These are phyloP conservation scores for Rhizopogon salebrosus DNA, from an alignment of 768 basidiomycete genomes.

Conservation along the genomic window DNA sequence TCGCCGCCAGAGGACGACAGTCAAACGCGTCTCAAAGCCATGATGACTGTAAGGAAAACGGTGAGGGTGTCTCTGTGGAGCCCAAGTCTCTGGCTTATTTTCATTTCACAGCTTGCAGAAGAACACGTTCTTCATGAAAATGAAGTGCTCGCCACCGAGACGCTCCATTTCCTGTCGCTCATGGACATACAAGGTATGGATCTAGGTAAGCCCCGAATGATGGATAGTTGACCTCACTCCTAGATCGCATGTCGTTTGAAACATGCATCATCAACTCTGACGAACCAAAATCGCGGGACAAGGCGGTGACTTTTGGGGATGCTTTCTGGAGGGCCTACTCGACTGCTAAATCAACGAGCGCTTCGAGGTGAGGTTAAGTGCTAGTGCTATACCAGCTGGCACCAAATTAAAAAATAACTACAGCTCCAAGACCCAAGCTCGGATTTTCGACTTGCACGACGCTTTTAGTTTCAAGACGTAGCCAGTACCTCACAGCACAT, in stretches of 20 bases:
- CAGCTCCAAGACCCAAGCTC: background rate
- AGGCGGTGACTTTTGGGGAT: too few species aligned
- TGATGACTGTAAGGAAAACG: background rate
- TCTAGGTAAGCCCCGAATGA: background rate
- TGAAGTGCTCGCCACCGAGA: background rate
- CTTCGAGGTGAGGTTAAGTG: constrained; percentile 1
- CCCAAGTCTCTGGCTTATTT: background rate
- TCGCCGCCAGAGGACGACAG: background rate
- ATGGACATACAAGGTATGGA: background rate
- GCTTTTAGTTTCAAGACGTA: background rate
- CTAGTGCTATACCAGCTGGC: background rate
- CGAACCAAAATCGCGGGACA: too few species aligned
- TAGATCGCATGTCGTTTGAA: background rate
- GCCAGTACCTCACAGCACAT: too few species aligned
- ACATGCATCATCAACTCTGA: too few species aligned
- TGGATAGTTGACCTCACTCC: background rate
- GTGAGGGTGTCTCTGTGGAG: background rate
- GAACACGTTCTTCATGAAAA: background rate
- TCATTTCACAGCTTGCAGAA: background rate
- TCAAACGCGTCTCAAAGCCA: background rate
- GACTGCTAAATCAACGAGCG: too few species aligned
- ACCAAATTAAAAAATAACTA: background rate
- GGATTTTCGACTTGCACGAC: background rate
- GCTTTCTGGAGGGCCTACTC: background rate
- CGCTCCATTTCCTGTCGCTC: background rate